Conservation (phyloP, 1,284 basidiomycete species). For the Microbotryum intermedium region DNA sequence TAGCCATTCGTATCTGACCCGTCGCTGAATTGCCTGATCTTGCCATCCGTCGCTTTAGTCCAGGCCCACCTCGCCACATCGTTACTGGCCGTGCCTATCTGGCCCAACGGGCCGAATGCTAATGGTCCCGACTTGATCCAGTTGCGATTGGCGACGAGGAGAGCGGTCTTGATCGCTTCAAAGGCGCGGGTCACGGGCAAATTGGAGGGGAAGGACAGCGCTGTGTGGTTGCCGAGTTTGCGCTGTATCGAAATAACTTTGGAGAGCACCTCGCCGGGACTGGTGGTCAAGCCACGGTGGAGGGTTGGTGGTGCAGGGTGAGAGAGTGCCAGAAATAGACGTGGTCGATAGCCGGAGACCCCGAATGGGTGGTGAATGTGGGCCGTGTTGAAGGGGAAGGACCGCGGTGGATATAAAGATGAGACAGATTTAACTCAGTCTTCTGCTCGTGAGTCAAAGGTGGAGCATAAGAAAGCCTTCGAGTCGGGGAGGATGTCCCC, state of each 20-base stretch:
- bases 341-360: too few species aligned
- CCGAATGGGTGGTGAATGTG: too few species aligned
- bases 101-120: constrained; percentile 25
- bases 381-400: too few species aligned
- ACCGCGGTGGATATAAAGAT: too few species aligned
- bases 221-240: constrained; percentile 5
- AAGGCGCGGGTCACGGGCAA: constrained; percentile 16
- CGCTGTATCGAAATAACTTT: constrained; percentile 26
- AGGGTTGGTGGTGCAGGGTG: background rate
- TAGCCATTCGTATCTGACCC: background rate
- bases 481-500: too few species aligned
- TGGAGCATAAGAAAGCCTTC: too few species aligned
- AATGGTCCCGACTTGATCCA: constrained; percentile 15
- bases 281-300: background rate
- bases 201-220: background rate
- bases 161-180: constrained; percentile 23
- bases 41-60: constrained; percentile 26
- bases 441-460: too few species aligned
- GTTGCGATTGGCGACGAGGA: constrained; percentile 13
- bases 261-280: constrained; percentile 23
- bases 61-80: constrained; percentile 16
- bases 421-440: too few species aligned
- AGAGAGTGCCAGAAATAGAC: background rate
- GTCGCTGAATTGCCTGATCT: constrained; percentile 18
- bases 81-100: constrained; percentile 13